Evolutionary conservation across 306 rosid species (phyloP).

Genomic region (Citrullus colocynthis): DNA sequence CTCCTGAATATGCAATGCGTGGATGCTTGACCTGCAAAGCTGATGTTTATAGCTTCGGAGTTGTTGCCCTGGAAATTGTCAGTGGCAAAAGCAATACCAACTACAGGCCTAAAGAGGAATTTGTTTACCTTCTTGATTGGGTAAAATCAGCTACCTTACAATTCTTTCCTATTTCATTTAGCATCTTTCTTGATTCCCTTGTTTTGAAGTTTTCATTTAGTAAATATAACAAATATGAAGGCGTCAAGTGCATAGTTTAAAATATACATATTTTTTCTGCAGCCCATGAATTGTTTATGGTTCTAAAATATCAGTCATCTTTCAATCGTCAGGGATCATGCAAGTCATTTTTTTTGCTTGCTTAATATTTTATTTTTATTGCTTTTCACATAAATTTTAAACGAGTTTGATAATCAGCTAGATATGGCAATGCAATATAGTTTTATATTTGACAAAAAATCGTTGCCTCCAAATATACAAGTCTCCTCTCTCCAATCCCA

Average conservation of each 20-base stretch:
- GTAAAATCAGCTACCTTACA: conserved; percentile 22
- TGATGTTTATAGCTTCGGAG: conserved; percentile 89
- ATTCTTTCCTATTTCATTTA: background rate
- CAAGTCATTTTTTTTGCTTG: background rate
- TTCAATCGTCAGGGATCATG: background rate
- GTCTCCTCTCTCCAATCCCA: background rate
- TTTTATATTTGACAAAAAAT: background rate
- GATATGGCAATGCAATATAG: background rate
- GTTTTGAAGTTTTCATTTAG: background rate
- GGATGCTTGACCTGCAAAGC: conserved; percentile 80
- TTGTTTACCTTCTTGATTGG: conserved; percentile 90
- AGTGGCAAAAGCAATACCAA: conserved; percentile 95
- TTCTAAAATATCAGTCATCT: background rate
- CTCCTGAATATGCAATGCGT: conserved; percentile 96
- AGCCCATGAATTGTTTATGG: background rate
- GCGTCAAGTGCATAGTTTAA: background rate
- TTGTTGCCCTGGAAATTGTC: conserved; percentile 69
- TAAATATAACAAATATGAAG: background rate
- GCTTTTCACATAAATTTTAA: background rate
- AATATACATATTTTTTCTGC: background rate
- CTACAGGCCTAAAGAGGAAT: conserved; percentile 73
- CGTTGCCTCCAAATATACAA: background rate
- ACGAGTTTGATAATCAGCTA: background rate
- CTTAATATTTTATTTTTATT: background rate
- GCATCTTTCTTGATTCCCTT: background rate